Percentiles rank a stretch among this genome's conserved stretches.
These are phyloP conservation scores for Hymenoscyphus linearis DNA, from an alignment of 2,329 filamentous ascomycete genomes.

Conservation along the genomic window DNA sequence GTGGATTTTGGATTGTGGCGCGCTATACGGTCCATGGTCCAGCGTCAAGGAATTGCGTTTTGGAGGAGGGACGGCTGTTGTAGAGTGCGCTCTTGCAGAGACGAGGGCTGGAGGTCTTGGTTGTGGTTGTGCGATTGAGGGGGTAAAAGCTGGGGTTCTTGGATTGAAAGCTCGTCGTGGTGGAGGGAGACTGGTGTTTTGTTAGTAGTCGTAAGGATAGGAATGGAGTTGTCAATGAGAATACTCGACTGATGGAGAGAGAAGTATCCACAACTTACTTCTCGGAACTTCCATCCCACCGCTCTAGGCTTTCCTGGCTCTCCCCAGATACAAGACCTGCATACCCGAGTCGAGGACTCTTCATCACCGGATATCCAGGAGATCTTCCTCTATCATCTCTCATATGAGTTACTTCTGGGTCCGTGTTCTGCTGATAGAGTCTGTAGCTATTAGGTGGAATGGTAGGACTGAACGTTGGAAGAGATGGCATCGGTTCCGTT, in stretches of 20 bases:
- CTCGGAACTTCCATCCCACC: conserved; percentile 14
- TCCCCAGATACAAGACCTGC: conserved; percentile 13
- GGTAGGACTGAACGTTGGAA: conserved; percentile 24
- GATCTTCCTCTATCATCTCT: conserved; percentile 1
- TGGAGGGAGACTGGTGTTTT: not conserved
- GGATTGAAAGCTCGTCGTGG: conserved; percentile 17
- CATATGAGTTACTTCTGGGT: not conserved
- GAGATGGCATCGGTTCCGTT: conserved; percentile 27
- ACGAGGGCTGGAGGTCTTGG: conserved; percentile 6
- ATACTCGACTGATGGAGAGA: not conserved
- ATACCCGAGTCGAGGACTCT: conserved; percentile 22
- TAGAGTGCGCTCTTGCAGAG: not conserved
- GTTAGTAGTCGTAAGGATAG: not conserved
- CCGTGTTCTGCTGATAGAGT: conserved; percentile 14
- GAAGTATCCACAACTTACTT: conserved; percentile 10
- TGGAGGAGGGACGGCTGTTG: not conserved
- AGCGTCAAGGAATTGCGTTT: not conserved
- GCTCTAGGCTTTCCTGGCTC: conserved; percentile 9
- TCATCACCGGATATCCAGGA: conserved; percentile 6
- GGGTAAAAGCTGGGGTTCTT: conserved; percentile 17
- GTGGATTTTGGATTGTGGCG: conserved; percentile 4
- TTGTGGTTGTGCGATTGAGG: conserved; percentile 11
- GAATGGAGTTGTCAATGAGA: not conserved
- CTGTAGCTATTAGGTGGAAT: conserved; percentile 24
- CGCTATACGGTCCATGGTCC: not conserved